A percentile compares a stretch with the other conserved stretches of the same genome.
Evolutionary conservation across 352 stramenopile genomes (phyloP).

Genomic region (Elongisporangium anandrum): DNA sequence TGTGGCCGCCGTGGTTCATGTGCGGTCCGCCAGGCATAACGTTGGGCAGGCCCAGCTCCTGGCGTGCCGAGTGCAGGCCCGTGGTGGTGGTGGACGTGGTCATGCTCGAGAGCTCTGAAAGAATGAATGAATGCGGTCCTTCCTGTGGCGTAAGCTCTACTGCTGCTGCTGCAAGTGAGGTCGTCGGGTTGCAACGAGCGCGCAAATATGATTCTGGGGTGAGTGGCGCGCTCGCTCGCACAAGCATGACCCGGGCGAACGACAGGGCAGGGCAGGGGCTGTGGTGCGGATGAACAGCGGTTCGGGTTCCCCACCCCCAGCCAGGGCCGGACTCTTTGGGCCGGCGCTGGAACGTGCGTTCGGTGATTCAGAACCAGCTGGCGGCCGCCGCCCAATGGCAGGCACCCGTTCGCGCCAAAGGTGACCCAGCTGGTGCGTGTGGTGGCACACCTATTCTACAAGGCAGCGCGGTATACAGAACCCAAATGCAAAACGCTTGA

Average conservation of each 20-base stretch:
- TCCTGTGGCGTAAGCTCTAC: neutral
- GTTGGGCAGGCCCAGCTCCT: conserved; percentile 64
- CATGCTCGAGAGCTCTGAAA: neutral
- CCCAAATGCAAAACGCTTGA: neutral
- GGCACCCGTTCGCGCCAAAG: neutral
- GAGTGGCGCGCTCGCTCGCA: neutral
- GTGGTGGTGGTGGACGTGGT: conserved; percentile 47
- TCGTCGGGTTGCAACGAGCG: neutral
- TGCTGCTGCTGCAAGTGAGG: neutral
- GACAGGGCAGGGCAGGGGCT: neutral
- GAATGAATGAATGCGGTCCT: neutral
- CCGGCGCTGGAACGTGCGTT: neutral
- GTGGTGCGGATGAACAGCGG: neutral
- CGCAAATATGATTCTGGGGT: neutral
- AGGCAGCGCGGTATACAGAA: neutral
- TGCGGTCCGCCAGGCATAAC: conserved; percentile 11
- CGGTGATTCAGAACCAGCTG: neutral
- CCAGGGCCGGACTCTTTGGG: neutral
- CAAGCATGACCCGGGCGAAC: neutral
- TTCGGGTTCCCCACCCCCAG: neutral
- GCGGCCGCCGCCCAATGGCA: neutral
- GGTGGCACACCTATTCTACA: neutral
- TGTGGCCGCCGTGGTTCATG: conserved; percentile 28
- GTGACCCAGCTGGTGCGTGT: neutral
- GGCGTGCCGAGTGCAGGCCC: conserved; percentile 65